These are phyloP conservation scores for Alternaria longipes DNA, from an alignment of 2,329 filamentous ascomycete genomes.

Conservation along the genomic window DNA sequence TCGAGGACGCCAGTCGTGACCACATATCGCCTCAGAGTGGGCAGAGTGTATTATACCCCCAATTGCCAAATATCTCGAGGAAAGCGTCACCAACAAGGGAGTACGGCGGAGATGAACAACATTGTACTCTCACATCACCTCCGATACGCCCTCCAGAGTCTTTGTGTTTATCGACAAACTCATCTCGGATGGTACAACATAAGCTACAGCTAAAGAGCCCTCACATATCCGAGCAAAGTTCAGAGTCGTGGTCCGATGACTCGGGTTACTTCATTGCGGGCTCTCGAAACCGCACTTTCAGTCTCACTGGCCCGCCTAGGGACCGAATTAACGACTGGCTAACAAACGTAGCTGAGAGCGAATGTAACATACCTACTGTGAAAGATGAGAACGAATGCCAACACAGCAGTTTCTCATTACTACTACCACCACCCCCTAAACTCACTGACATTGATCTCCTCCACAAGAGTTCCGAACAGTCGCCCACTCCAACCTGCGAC, in stretches of 20 bases:
- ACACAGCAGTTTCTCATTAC: background rate
- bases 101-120: background rate
- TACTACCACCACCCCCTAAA: background rate
- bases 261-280: conserved; percentile 32
- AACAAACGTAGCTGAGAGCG: conserved; percentile 6
- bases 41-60: conserved; percentile 27
- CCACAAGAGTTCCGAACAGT: background rate
- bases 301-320: conserved; percentile 3
- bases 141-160: conserved; percentile 4
- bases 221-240: conserved; percentile 17
- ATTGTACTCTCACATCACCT: background rate
- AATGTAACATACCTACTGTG: background rate
- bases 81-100: conserved; percentile 14
- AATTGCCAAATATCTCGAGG: conserved; percentile 37
- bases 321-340: conserved; percentile 34
- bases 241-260: conserved; percentile 42
- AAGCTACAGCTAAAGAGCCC: conserved; percentile 1
- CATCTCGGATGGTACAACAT: background rate
- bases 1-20: conserved; percentile 28
- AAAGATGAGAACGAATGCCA: background rate
- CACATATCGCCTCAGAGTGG: background rate
- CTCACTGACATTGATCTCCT: background rate
- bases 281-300: conserved; percentile 1
- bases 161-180: conserved; percentile 7
- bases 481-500: background rate